Conservation (phyloP, 176 grass and related monocot species). For the Oryza meridionalis region DNA sequence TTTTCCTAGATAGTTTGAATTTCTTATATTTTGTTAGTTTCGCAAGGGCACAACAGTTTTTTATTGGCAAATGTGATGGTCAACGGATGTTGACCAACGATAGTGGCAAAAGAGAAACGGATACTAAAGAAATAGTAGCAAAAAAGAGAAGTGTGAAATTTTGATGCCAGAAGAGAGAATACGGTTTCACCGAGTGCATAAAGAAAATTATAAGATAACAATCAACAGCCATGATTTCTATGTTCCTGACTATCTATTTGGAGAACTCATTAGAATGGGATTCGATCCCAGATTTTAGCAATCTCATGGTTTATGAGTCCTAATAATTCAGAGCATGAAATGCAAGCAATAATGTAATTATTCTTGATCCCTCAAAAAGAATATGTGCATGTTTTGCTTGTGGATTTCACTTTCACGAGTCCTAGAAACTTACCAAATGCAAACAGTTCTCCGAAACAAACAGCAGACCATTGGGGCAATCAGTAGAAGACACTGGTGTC, state of each 20-base stretch:
- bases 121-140: no score
- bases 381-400: slow-evolving; percentile 5
- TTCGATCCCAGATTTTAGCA: background rate
- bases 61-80: no score
- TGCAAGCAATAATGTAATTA: background rate
- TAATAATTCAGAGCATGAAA: background rate
- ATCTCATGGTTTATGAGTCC: background rate
- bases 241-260: background rate
- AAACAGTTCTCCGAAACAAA: slow-evolving; percentile 97
- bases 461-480: slow-evolving; percentile 87
- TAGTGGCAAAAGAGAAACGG: no score
- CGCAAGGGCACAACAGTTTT: no score
- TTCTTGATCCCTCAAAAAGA: background rate
- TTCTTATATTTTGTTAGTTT: no score
- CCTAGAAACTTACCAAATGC: slow-evolving; percentile 72
- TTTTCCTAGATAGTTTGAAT: no score
- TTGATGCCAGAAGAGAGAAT: no score
- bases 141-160: no score
- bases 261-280: slow-evolving; percentile 11
- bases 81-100: no score
- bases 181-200: background rate
- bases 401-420: slow-evolving; percentile 13
- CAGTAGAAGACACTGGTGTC: slow-evolving; percentile 76
- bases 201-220: slow-evolving; percentile 14
- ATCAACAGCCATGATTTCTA: slow-evolving; percentile 17